These are phyloP conservation scores for Raphanus sativus DNA, from an alignment of 345 rosid genomes.

Conservation along the genomic window DNA sequence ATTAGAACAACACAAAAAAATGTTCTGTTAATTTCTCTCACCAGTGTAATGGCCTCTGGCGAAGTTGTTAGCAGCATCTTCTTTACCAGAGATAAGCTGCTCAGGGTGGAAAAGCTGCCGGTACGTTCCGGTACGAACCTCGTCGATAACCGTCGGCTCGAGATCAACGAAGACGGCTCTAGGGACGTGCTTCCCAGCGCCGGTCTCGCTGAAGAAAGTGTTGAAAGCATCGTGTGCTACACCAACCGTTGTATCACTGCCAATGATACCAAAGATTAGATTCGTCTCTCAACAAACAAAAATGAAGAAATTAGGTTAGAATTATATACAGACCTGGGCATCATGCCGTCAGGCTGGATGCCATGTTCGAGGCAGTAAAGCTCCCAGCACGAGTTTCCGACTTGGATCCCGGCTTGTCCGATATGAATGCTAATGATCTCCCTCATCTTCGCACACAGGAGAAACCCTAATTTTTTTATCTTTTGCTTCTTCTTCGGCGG, in stretches of 20 bases:
- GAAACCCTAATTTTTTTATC: slow-evolving; percentile 20
- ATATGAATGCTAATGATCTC: slow-evolving; percentile 65
- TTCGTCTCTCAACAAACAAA: too few species aligned
- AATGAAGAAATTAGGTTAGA: too few species aligned
- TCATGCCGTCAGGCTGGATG: slow-evolving; percentile 62
- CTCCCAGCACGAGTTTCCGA: slow-evolving; percentile 65
- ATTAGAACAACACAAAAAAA: neutral
- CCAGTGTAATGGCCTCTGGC: slow-evolving; percentile 74
- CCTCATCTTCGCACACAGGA: slow-evolving; percentile 41
- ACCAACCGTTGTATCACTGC: slow-evolving; percentile 35
- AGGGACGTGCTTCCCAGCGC: slow-evolving; percentile 36
- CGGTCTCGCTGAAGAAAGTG: slow-evolving; percentile 38
- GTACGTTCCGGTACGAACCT: slow-evolving; percentile 41
- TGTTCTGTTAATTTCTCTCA: neutral
- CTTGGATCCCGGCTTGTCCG: slow-evolving; percentile 67
- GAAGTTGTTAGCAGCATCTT: slow-evolving; percentile 71
- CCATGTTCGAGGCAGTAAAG: slow-evolving; percentile 54
- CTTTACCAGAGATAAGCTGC: slow-evolving; percentile 74
- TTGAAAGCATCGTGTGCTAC: slow-evolving; percentile 38
- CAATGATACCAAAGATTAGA: too few species aligned
- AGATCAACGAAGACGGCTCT: slow-evolving; percentile 38
- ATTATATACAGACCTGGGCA: too few species aligned
- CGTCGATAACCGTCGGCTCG: slow-evolving; percentile 36
- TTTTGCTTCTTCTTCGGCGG: neutral
- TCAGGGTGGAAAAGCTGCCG: slow-evolving; percentile 73